phyloP scores from a whole-genome alignment of 768 basidiomycete genomes.

The Mycena floridula region DNA sequence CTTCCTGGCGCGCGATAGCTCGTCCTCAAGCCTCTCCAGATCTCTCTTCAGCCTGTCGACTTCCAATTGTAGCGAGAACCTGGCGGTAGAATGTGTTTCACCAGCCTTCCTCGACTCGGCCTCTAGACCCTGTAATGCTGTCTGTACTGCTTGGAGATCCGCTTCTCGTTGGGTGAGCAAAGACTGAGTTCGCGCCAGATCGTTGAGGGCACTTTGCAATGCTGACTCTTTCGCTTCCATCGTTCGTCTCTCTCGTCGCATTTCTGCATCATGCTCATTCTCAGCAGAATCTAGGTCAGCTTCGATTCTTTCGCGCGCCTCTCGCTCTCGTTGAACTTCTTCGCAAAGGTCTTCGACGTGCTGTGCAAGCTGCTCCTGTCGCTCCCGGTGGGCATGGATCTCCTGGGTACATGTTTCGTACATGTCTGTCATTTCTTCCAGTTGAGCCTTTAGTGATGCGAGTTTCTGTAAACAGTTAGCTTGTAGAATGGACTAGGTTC shows the following conservation, averaged over 20 bases:
- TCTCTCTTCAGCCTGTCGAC: constrained; percentile 83
- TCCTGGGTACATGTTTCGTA: constrained; percentile 63
- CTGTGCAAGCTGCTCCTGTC: constrained; percentile 71
- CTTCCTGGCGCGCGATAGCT: constrained; percentile 61
- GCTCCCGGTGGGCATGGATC: constrained; percentile 57
- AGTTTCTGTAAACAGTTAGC: constrained; percentile 52
- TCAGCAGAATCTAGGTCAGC: constrained; percentile 51
- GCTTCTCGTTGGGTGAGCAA: constrained; percentile 66
- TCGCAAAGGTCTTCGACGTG: constrained; percentile 69
- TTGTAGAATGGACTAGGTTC: too few relatives aligned
- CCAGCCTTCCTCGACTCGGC: constrained; percentile 74
- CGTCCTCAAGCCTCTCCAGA: constrained; percentile 72
- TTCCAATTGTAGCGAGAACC: constrained; percentile 86
- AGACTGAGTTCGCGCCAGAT: constrained; percentile 55
- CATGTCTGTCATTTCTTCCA: constrained; percentile 57
- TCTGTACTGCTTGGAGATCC: constrained; percentile 71
- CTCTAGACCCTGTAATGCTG: constrained; percentile 64
- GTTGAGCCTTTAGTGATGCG: constrained; percentile 50
- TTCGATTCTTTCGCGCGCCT: constrained; percentile 48
- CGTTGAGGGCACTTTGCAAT: constrained; percentile 54
- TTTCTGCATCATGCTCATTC: constrained; percentile 55
- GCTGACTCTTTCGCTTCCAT: constrained; percentile 69
- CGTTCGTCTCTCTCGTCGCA: constrained; percentile 53
- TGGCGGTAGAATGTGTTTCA: constrained; percentile 76
- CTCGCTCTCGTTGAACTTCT: constrained; percentile 54